Conservation (phyloP, 805 yeast species). For the Pichia heedii region DNA sequence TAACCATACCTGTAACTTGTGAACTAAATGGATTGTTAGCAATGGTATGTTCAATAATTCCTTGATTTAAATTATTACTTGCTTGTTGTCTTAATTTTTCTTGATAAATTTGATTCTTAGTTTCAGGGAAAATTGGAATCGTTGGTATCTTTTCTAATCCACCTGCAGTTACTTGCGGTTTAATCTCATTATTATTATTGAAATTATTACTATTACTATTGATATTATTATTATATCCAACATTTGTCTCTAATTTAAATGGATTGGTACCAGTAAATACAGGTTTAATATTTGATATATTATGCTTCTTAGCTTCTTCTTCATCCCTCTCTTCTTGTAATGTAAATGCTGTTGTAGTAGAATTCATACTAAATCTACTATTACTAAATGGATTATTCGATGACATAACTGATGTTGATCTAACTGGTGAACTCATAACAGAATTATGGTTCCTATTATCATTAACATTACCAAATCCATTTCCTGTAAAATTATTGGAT, state of each 20-base stretch:
- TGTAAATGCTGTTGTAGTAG: conserved; percentile 18
- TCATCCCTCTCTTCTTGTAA: conserved; percentile 7
- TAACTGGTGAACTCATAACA: conserved; percentile 15
- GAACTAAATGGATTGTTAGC: conserved; percentile 16
- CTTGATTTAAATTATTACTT: conserved; percentile 2
- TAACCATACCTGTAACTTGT: conserved; percentile 7
- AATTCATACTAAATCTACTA: conserved; percentile 16
- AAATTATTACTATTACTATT: conserved; percentile 6
- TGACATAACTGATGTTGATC: conserved; percentile 1
- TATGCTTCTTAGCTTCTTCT: not conserved
- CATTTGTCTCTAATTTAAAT: conserved; percentile 30
- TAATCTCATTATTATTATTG: conserved; percentile 19
- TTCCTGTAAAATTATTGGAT: conserved; percentile 34
- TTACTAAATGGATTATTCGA: conserved; percentile 24
- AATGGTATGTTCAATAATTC: conserved; percentile 8
- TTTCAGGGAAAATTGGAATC: conserved; percentile 59
- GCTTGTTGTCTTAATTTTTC: conserved; percentile 13
- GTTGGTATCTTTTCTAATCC: conserved; percentile 63
- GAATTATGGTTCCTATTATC: not conserved
- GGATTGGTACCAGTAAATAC: conserved; percentile 50
- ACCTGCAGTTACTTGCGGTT: conserved; percentile 59
- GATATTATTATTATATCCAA: conserved; percentile 15
- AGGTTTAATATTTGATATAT: conserved; percentile 1
- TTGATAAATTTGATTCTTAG: conserved; percentile 26
- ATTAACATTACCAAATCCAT: conserved; percentile 43